Evolutionary conservation across 805 yeast species (phyloP).

Genomic region (Cyberlindnera veronae): DNA sequence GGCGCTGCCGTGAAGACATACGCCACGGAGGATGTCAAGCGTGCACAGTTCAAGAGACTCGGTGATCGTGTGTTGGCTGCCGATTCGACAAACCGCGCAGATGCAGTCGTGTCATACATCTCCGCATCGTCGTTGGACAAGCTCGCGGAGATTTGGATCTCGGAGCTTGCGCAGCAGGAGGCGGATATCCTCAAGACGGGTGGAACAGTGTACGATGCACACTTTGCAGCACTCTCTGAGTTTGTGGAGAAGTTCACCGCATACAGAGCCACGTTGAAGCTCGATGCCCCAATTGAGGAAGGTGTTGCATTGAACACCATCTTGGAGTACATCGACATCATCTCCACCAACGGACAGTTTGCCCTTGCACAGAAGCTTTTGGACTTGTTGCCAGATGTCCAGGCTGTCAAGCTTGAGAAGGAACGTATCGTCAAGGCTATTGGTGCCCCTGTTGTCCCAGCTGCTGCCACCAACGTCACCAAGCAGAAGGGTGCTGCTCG

Average conservation of each 20-base stretch:
- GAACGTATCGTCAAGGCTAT: conserved; percentile 75
- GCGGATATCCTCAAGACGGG: conserved; percentile 36
- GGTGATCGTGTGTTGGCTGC: conserved; percentile 72
- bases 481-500: conserved; percentile 15
- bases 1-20: conserved; percentile 67
- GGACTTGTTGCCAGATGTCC: conserved; percentile 68
- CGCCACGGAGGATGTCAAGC: conserved; percentile 44
- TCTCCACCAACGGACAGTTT: conserved; percentile 79
- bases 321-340: conserved; percentile 76
- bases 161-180: conserved; percentile 57
- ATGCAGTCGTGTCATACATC: conserved; percentile 74
- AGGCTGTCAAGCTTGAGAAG: conserved; percentile 68
- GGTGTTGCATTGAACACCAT: conserved; percentile 45
- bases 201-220: conserved; percentile 67
- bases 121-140: conserved; percentile 80
- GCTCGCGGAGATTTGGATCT: conserved; percentile 78
- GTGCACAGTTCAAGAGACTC: conserved; percentile 53
- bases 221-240: conserved; percentile 73
- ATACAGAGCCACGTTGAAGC: conserved; percentile 51
- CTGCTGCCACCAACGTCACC: conserved; percentile 20
- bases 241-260: conserved; percentile 83
- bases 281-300: conserved; percentile 26
- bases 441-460: conserved; percentile 29
- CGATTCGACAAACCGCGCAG: conserved; percentile 52
- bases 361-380: conserved; percentile 75